phyloP scores from a whole-genome alignment of 805 yeast species.

The Lachancea quebecensis region DNA sequence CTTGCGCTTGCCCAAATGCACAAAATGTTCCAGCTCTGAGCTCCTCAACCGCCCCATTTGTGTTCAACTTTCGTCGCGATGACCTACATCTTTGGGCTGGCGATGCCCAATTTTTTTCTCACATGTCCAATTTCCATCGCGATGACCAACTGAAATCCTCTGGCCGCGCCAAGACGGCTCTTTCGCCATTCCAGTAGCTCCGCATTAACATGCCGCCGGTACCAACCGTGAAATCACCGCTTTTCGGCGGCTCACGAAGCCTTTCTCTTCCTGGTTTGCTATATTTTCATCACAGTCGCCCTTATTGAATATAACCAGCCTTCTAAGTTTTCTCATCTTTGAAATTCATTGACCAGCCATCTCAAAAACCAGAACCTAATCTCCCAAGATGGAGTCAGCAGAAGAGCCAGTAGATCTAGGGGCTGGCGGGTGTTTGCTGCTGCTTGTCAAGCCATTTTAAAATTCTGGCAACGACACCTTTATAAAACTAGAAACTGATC shows the following conservation, averaged over 20 bases:
- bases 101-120: too few relatives aligned
- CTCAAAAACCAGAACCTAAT: neutral
- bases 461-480: too few relatives aligned
- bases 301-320: neutral
- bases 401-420: neutral
- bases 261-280: too few relatives aligned
- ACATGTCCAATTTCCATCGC: too few relatives aligned
- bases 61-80: conserved; percentile 1
- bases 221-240: too few relatives aligned
- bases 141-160: too few relatives aligned
- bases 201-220: too few relatives aligned
- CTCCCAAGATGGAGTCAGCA: neutral
- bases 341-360: conserved; percentile 3
- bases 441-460: neutral
- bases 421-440: neutral
- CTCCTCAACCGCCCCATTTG: neutral
- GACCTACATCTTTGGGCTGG: neutral
- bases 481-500: too few relatives aligned
- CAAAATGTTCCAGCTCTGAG: conserved; percentile 11
- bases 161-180: too few relatives aligned
- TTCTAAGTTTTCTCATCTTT: neutral
- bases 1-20: conserved; percentile 16
- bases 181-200: too few relatives aligned
- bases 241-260: too few relatives aligned
- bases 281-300: neutral